These are phyloP conservation scores for Linnemannia elongata DNA, from an alignment of 192 early-diverging fungal species.

Conservation along the genomic window DNA sequence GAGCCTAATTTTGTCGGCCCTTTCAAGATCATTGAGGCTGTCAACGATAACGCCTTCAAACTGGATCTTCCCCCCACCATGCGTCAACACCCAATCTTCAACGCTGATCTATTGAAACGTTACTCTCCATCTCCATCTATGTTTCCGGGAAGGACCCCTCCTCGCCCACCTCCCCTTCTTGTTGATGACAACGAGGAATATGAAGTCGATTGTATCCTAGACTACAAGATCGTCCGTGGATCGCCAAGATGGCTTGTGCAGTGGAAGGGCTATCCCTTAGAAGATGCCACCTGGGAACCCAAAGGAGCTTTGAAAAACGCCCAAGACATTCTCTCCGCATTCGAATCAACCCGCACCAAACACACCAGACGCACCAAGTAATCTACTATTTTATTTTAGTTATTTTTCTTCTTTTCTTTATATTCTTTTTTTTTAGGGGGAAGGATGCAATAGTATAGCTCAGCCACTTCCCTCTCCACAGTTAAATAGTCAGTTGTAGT, in stretches of 20 bases:
- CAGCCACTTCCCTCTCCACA: too few relatives aligned
- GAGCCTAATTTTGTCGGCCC: slow-evolving; percentile 15
- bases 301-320: background rate
- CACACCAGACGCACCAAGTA: too few relatives aligned
- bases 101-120: background rate
- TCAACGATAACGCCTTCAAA: slow-evolving; percentile 10
- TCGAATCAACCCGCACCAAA: too few relatives aligned
- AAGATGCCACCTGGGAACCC: slow-evolving; percentile 1
- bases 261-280: slow-evolving; percentile 12
- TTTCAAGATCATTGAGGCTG: background rate
- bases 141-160: background rate
- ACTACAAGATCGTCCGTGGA: background rate
- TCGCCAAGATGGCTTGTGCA: background rate
- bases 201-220: background rate
- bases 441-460: too few relatives aligned
- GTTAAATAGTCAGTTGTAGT: too few relatives aligned
- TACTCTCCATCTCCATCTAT: background rate
- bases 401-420: too few relatives aligned
- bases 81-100: slow-evolving; percentile 2
- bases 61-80: background rate
- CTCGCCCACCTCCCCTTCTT: background rate
- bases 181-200: background rate
- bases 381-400: too few relatives aligned
- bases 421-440: too few relatives aligned
- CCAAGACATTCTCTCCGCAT: background rate